Base-by-base conservation (phyloP, 495 filamentous ascomycete genomes). In the Penicillium chermesinum region DNA sequence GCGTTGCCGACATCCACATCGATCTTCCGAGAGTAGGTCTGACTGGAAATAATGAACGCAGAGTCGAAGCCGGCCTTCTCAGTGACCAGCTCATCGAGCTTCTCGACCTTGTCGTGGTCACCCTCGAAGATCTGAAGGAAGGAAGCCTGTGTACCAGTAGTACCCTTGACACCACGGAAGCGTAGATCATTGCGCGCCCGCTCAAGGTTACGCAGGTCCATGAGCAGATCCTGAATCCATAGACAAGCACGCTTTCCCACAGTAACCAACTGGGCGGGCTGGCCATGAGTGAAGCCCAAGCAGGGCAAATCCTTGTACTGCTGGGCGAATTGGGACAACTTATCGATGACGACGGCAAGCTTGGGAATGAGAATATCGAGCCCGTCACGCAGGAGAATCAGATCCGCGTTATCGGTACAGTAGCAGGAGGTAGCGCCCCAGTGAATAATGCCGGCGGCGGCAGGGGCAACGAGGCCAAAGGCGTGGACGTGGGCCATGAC, bases 401-500 rank as follows among this genome's bases (percentile, higher is more conserved):
- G 67, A 55, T 97, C 91, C 20, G 87, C 84, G 53, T 95, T 95
- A 62, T 97, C 91, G 39, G 87, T 91, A 72, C 80, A 73, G 66
- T 80, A 82, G 65, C 77, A 81, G 2, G 69, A 75, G 9, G 79
- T 82, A 33, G 81, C 84, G 45, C 84, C 90, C 68, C 77, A 83
- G 70, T 96, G 91, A 40, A 96, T 94, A 61, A 91, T 88, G 16
- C 87, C 88, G 15, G 87, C 88, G 33, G 91, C 91, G 38, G 82
- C 84, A 3, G 90, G 89, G 8, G 88, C 88, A 41, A 76, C 79
- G 57, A 77, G 67, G 2, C 84, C 87, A 54, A 80, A 88, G 7
- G 84, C 81, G 60, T 89, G 81, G 35, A 91, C 85, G 65, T 89
- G 85, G 48, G 76, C 75, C 79, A 84, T 83, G 48, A 85, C 81